Evolutionary conservation across 139 green algal genomes (phyloP).

Genomic region (Closterium sp.): DNA sequence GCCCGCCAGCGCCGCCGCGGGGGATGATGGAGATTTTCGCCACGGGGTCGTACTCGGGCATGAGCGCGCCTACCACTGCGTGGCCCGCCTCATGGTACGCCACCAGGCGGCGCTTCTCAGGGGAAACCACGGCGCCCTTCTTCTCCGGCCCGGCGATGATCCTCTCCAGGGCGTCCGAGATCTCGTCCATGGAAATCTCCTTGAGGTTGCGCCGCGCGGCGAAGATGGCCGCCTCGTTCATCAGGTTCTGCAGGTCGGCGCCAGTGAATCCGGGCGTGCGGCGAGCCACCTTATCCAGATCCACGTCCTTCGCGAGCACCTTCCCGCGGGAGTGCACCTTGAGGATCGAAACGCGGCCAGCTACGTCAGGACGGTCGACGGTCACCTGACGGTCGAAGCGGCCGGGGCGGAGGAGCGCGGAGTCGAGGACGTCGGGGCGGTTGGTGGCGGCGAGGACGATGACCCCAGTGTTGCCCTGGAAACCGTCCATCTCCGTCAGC

Average conservation of each 20-base stretch:
- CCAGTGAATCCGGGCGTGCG: slow-evolving; percentile 74
- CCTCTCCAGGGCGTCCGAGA: slow-evolving; percentile 95
- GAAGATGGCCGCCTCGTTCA: slow-evolving; percentile 99
- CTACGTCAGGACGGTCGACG: slow-evolving; percentile 62
- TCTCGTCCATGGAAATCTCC: slow-evolving; percentile 99
- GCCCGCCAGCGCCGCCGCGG: slow-evolving; percentile 85
- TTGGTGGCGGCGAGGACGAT: slow-evolving; percentile 98
- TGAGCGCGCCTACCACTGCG: slow-evolving; percentile 91
- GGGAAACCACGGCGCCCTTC: slow-evolving; percentile 91
- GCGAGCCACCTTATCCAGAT: slow-evolving; percentile 63
- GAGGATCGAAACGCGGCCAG: slow-evolving; percentile 58
- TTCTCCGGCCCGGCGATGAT: slow-evolving; percentile 99
- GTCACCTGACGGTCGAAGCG: slow-evolving; percentile 88
- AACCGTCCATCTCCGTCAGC: slow-evolving; percentile 72
- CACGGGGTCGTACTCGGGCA: slow-evolving; percentile 99
- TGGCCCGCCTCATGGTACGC: slow-evolving; percentile 96
- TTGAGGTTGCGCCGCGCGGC: slow-evolving; percentile 90
- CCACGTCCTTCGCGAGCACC: slow-evolving; percentile 58
- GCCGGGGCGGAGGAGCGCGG: slow-evolving; percentile 90
- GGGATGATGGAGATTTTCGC: slow-evolving; percentile 99
- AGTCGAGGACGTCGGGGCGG: slow-evolving; percentile 96
- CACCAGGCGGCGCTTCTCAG: slow-evolving; percentile 94
- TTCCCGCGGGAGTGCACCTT: slow-evolving; percentile 62
- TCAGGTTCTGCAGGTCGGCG: slow-evolving; percentile 98
- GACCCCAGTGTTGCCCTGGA: slow-evolving; percentile 79